Base-by-base conservation (phyloP, 2,329 filamentous ascomycete species). In the Knoxdaviesia proteae region DNA sequence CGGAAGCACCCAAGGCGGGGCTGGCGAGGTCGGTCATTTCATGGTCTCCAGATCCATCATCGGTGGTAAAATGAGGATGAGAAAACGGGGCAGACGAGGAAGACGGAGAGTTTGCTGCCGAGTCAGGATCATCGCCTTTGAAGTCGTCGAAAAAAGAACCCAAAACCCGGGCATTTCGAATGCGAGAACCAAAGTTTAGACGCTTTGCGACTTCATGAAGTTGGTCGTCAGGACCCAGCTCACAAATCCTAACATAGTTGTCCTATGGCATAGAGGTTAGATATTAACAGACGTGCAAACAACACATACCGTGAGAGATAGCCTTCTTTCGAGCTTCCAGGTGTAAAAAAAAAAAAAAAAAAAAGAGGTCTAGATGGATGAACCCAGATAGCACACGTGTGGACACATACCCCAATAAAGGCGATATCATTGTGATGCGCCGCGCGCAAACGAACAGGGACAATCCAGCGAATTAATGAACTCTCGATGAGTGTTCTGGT, bases 401-500 rank as follows among this genome's bases (percentile, higher is more conserved):
- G 20, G 20, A 20, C 7, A 68, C 74, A 60, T 65, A 80, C 77
- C 43, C 86, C 83, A 45, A 98, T 69, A 51, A 94, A 84, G 35
- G 87, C 78, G 48, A 94, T 74, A 61, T 96, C 87, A 50, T 90
- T 86, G 46, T 76, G 66, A 38, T 67, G 59, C 42, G 67, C 65
- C 44, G 77, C 77, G 45, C 87, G 71, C 46, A 96, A 64, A 46
- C 78, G 74, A n/a, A 78, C 83, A 8, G 86, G 82, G 9, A 94
- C 62, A 38, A 94, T 79, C 64, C 72, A 80, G 53, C 79, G 78
- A 44, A 80, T 69, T 34, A 80, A 64, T 2, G 87, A 81, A 48
- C 82, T 92, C 42, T 77, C 71, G 41, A 88, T 64, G 32, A 93
- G 56, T 0, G 87, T 94, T 52, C 72, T 77, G 1, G 84, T 84